phyloP scores from a whole-genome alignment of 257 asterid species.

The Coffea eugenioides region DNA sequence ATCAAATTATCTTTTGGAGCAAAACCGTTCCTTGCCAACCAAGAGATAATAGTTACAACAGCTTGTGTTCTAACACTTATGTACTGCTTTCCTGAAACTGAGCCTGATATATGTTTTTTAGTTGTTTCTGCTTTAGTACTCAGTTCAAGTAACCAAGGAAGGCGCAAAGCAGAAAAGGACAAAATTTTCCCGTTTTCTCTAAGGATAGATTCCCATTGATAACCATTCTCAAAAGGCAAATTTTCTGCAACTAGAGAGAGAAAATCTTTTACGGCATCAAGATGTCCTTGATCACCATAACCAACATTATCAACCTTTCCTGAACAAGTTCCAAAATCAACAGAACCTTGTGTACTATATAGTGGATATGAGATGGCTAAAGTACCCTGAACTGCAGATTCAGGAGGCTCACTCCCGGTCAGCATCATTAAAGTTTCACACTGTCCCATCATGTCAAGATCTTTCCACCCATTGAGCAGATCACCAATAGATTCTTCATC shows the following conservation, averaged over 20 bases:
- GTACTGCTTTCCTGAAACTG: constrained; percentile 45
- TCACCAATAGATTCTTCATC: constrained; percentile 94
- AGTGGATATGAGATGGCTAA: constrained; percentile 32
- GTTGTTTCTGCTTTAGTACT: constrained; percentile 48
- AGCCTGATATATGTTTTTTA: constrained; percentile 42
- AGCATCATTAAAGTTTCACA: constrained; percentile 61
- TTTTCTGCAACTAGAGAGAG: constrained; percentile 56
- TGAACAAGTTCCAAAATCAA: constrained; percentile 35
- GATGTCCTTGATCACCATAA: constrained; percentile 50
- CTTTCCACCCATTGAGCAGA: constrained; percentile 93
- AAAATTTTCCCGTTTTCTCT: constrained; percentile 62
- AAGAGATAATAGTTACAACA: constrained; percentile 62
- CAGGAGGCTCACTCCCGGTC: constrained; percentile 72
- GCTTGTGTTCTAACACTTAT: constrained; percentile 63
- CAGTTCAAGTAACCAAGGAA: constrained; percentile 84
- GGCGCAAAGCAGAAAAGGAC: constrained; percentile 68
- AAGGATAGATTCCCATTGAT: constrained; percentile 54
- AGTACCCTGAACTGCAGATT: constrained; percentile 41
- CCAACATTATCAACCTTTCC: constrained; percentile 32
- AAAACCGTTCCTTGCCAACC: constrained; percentile 80
- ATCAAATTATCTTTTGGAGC: constrained; percentile 76
- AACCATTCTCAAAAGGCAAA: constrained; percentile 39
- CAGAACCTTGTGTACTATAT: constrained; percentile 23
- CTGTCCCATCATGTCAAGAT: constrained; percentile 79
- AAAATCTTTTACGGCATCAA: constrained; percentile 41